Conservation (phyloP, 108 stramenopile genomes). For the Fragilaria radians region DNA sequence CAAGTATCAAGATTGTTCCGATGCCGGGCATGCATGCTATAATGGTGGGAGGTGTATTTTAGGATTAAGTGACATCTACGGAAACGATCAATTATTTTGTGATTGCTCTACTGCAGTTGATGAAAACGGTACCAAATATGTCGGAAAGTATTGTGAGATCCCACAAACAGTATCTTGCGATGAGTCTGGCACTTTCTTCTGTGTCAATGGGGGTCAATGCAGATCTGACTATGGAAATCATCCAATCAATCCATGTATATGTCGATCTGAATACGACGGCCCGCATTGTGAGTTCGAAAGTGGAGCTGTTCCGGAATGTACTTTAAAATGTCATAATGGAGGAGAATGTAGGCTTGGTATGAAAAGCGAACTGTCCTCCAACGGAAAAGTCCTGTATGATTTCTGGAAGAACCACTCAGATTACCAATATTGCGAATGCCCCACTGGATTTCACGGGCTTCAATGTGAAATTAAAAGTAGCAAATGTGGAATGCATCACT, state of each 20-base stretch:
- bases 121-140: conserved; percentile 19
- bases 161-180: conserved; percentile 4
- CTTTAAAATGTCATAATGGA: background rate
- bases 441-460: conserved; percentile 27
- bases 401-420: background rate
- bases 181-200: background rate
- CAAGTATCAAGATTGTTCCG: conserved; percentile 15
- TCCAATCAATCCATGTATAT: too few relatives aligned
- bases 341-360: too few relatives aligned
- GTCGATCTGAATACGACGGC: too few relatives aligned
- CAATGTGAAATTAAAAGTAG: conserved; percentile 43
- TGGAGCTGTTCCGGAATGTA: too few relatives aligned
- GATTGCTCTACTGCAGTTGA: conserved; percentile 26
- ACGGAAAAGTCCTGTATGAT: too few relatives aligned
- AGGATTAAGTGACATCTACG: conserved; percentile 30
- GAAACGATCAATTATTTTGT: conserved; percentile 38
- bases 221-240: too few relatives aligned
- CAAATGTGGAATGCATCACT: conserved; percentile 39
- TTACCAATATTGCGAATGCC: conserved; percentile 49
- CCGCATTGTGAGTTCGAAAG: too few relatives aligned
- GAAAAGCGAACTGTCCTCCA: too few relatives aligned
- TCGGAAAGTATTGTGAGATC: conserved; percentile 50
- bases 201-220: too few relatives aligned
- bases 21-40: conserved; percentile 32
- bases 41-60: conserved; percentile 35